phyloP scores from a whole-genome alignment of 2,329 filamentous ascomycete species.

The Alternaria angustiovoidea region DNA sequence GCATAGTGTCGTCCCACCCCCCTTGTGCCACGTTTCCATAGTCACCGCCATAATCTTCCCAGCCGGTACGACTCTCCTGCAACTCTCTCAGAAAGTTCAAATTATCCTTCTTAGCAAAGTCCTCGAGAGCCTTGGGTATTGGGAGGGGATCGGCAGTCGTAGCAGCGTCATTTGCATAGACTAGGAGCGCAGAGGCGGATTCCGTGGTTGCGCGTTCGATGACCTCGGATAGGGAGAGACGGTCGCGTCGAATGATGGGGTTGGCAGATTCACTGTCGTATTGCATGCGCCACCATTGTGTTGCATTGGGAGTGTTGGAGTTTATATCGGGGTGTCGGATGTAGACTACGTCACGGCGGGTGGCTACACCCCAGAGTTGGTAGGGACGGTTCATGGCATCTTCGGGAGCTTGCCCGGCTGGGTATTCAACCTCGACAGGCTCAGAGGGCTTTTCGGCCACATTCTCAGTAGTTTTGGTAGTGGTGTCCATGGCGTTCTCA shows the following conservation, averaged over 20 bases:
- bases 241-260: slow-evolving; percentile 39
- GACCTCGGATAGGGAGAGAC: slow-evolving; percentile 62
- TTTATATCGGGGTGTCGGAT: slow-evolving; percentile 55
- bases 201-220: slow-evolving; percentile 63
- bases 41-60: slow-evolving; percentile 23
- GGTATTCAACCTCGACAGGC: slow-evolving; percentile 13
- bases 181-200: slow-evolving; percentile 61
- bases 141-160: slow-evolving; percentile 25
- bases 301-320: slow-evolving; percentile 26
- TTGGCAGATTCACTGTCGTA: slow-evolving; percentile 39
- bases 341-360: slow-evolving; percentile 65
- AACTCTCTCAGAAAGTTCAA: slow-evolving; percentile 44
- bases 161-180: slow-evolving; percentile 64
- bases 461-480: slow-evolving; percentile 24
- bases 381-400: slow-evolving; percentile 55
- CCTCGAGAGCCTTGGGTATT: slow-evolving; percentile 36
- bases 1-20: slow-evolving; percentile 27
- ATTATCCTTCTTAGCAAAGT: slow-evolving; percentile 62
- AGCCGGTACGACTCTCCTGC: slow-evolving; percentile 22
- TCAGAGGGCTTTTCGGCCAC: slow-evolving; percentile 26
- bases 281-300: slow-evolving; percentile 49
- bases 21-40: slow-evolving; percentile 14
- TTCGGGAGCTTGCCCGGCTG: slow-evolving; percentile 29
- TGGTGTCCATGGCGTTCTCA: neutral
- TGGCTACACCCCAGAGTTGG: slow-evolving; percentile 66